These are phyloP conservation scores for Coniochaeta hoffmannii DNA, from an alignment of 2,329 filamentous ascomycete species.

Conservation along the genomic window DNA sequence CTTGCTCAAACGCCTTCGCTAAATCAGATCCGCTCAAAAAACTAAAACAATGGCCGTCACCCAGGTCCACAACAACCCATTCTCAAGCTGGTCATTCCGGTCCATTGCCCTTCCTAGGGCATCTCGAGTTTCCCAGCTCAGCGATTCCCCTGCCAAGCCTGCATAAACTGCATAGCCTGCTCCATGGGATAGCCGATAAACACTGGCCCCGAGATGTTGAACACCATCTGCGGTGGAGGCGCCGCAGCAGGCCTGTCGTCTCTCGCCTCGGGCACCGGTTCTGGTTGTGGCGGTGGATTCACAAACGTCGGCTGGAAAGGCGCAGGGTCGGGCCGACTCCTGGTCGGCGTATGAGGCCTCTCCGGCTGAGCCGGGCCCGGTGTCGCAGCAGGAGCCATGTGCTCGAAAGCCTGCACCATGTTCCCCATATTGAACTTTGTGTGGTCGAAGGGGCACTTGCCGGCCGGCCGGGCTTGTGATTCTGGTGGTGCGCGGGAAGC, in stretches of 20 bases:
- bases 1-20: background rate
- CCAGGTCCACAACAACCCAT: background rate
- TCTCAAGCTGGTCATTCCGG: no score
- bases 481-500: background rate
- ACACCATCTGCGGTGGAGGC: constrained; percentile 62
- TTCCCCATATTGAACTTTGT: constrained; percentile 17
- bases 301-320: constrained; percentile 38
- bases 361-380: constrained; percentile 3
- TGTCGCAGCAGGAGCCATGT: constrained; percentile 1
- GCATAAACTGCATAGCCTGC: constrained; percentile 70
- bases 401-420: constrained; percentile 6
- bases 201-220: constrained; percentile 70
- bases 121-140: no score
- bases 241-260: constrained; percentile 22
- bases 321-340: constrained; percentile 6
- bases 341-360: constrained; percentile 13
- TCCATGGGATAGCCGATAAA: constrained; percentile 89
- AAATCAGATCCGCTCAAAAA: background rate
- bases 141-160: constrained; percentile 40
- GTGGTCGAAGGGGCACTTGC: constrained; percentile 51
- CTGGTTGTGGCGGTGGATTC: constrained; percentile 26
- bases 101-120: background rate
- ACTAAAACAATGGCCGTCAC: background rate
- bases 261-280: constrained; percentile 10
- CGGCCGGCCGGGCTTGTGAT: constrained; percentile 13